Percentiles rank a stretch among this genome's conserved stretches.
Conservation (phyloP, 2,329 filamentous ascomycete genomes). For the Colletotrichum neosansevieriae region DNA sequence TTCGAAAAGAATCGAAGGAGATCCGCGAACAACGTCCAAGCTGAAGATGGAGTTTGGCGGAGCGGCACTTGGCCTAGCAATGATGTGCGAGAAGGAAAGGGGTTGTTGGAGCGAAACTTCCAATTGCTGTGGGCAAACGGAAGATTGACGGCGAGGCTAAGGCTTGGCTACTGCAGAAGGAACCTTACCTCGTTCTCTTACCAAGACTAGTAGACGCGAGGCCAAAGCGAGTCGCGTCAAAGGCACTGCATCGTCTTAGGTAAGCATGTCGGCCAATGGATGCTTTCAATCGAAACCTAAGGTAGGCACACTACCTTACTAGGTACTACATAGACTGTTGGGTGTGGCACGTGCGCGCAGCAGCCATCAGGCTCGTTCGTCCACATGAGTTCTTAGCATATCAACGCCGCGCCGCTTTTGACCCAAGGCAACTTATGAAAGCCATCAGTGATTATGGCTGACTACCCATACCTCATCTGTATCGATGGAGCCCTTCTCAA, state of each 20-base stretch:
- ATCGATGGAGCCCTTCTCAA: background rate
- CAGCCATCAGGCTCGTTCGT: too few species aligned
- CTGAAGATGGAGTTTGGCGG: background rate
- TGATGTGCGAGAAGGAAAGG: background rate
- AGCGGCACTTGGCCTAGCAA: constrained; percentile 16
- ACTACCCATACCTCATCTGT: background rate
- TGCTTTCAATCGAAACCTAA: too few species aligned
- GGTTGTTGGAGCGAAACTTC: background rate
- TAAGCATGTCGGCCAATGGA: background rate
- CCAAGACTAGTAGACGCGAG: background rate
- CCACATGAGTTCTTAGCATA: too few species aligned
- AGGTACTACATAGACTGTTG: too few species aligned
- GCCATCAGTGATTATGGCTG: background rate
- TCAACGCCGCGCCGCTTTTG: too few species aligned
- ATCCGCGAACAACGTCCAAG: constrained; percentile 6
- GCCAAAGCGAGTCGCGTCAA: constrained; percentile 9
- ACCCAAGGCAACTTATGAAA: background rate
- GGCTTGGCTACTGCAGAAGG: background rate
- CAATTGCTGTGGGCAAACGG: constrained; percentile 12
- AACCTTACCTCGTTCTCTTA: background rate
- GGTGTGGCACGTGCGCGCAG: too few species aligned
- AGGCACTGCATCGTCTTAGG: background rate
- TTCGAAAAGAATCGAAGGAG: background rate
- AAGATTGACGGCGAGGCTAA: background rate
- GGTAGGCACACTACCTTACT: too few species aligned